Percentiles rank a stretch among this genome's conserved stretches.
Evolutionary conservation across 2,329 filamentous ascomycete genomes (phyloP).

Genomic region (Clathrospora elynae): DNA sequence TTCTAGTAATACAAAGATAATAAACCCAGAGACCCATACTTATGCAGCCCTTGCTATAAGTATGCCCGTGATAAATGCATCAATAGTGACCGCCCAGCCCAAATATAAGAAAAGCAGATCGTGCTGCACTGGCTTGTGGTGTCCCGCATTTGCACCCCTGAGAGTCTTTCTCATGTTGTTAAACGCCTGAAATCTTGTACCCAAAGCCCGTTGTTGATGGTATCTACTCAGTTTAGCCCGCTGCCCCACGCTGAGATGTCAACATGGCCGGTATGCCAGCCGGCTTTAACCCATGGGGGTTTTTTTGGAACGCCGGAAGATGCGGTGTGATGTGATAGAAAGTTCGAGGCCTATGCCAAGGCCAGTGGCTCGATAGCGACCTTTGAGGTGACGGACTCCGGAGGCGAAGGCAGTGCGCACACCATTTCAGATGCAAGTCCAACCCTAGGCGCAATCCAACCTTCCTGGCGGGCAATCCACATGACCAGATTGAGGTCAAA

Average conservation of each 20-base stretch:
- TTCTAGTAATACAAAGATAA: no score
- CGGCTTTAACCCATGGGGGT: not conserved
- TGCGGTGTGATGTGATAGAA: not conserved
- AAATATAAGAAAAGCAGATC: no score
- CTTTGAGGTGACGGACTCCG: slow-evolving; percentile 24
- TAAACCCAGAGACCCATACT: no score
- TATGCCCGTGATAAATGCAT: no score
- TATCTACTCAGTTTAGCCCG: not conserved
- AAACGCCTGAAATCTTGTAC: not conserved
- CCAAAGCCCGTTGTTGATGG: slow-evolving; percentile 2
- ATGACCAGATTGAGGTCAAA: slow-evolving; percentile 52
- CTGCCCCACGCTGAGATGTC: not conserved
- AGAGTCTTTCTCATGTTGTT: not conserved
- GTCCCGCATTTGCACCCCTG: no score
- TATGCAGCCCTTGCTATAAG: no score
- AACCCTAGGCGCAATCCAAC: slow-evolving; percentile 37
- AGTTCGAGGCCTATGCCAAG: slow-evolving; percentile 6
- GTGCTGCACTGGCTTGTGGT: no score
- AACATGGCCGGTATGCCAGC: not conserved
- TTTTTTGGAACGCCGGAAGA: slow-evolving; percentile 1
- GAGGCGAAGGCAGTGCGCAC: slow-evolving; percentile 30
- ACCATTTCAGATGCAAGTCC: slow-evolving; percentile 18
- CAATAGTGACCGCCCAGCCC: no score
- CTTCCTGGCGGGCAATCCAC: slow-evolving; percentile 45
- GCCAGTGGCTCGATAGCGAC: slow-evolving; percentile 18